Percentiles rank a stretch among this genome's conserved stretches.
Evolutionary conservation across 768 basidiomycete species (phyloP).

Genomic region (Lactarius vividus): DNA sequence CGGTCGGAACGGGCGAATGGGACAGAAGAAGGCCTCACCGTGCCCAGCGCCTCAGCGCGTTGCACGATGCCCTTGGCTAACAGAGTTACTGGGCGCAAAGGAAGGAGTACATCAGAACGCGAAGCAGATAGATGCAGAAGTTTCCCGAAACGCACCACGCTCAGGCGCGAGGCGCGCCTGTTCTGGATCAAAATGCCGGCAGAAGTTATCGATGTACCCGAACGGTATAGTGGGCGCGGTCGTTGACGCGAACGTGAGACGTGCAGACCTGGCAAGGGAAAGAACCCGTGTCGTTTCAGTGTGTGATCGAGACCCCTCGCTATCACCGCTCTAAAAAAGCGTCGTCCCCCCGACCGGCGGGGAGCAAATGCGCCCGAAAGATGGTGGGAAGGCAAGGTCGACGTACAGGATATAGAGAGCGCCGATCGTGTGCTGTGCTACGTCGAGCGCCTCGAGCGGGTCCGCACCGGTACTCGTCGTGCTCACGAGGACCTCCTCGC

Average conservation of each 20-base stretch:
- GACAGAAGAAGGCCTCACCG: slow-evolving; percentile 41
- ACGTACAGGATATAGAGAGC: slow-evolving; percentile 22
- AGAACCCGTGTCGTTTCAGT: neutral
- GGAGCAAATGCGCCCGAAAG: neutral
- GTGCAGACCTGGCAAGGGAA: slow-evolving; percentile 12
- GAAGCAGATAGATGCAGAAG: neutral
- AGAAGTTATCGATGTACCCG: slow-evolving; percentile 50
- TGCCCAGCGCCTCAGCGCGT: slow-evolving; percentile 46
- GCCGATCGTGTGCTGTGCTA: slow-evolving; percentile 17
- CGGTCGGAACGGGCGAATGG: neutral
- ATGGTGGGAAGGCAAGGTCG: neutral
- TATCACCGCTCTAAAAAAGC: neutral
- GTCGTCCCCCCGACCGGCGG: neutral
- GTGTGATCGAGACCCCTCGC: neutral
- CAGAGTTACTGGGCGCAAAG: slow-evolving; percentile 49
- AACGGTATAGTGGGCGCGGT: slow-evolving; percentile 9
- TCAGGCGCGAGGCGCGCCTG: slow-evolving; percentile 69
- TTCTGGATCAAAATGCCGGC: slow-evolving; percentile 55
- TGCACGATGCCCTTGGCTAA: slow-evolving; percentile 63
- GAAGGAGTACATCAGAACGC: neutral
- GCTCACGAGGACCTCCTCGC: slow-evolving; percentile 12
- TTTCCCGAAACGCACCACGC: slow-evolving; percentile 43
- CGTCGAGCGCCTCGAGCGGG: slow-evolving; percentile 22
- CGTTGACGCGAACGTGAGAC: slow-evolving; percentile 10
- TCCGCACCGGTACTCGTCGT: slow-evolving; percentile 12